phyloP scores from a whole-genome alignment of 768 basidiomycete genomes.

The Lanmaoa rubissima region DNA sequence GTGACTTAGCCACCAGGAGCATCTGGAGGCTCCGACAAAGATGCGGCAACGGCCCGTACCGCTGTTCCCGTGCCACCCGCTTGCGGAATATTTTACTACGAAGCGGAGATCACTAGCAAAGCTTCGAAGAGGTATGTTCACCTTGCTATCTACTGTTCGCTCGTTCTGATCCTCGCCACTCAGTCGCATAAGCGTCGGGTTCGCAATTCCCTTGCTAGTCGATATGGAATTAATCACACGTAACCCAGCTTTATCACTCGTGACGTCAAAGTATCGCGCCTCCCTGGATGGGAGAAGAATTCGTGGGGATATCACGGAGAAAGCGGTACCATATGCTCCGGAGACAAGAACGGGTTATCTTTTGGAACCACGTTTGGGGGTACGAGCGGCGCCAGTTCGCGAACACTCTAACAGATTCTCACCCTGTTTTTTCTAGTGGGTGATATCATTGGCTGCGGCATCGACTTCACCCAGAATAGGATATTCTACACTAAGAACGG shows the following conservation, averaged over 20 bases:
- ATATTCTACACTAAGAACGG: constrained; percentile 94
- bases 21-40: constrained; percentile 63
- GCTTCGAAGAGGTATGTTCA: constrained; percentile 70
- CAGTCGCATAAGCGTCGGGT: constrained; percentile 85
- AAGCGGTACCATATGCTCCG: constrained; percentile 75
- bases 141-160: background rate
- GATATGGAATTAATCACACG: constrained; percentile 11
- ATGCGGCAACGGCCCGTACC: constrained; percentile 83
- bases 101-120: constrained; percentile 80
- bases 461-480: constrained; percentile 79
- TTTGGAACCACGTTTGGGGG: constrained; percentile 84
- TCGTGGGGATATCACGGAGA: constrained; percentile 96
- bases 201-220: constrained; percentile 20
- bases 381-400: constrained; percentile 37
- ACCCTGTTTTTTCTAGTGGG: constrained; percentile 50
- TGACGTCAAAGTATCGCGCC: constrained; percentile 63
- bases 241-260: constrained; percentile 59
- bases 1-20: constrained; percentile 38
- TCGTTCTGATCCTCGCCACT: constrained; percentile 16
- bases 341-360: constrained; percentile 64
- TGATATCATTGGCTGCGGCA: constrained; percentile 88
- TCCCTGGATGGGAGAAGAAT: constrained; percentile 82
- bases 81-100: constrained; percentile 94
- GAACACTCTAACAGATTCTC: background rate
- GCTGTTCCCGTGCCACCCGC: constrained; percentile 75